Evolutionary conservation across 208 protist species (phyloP).

Genomic region (Angomonas ambiguus): DNA sequence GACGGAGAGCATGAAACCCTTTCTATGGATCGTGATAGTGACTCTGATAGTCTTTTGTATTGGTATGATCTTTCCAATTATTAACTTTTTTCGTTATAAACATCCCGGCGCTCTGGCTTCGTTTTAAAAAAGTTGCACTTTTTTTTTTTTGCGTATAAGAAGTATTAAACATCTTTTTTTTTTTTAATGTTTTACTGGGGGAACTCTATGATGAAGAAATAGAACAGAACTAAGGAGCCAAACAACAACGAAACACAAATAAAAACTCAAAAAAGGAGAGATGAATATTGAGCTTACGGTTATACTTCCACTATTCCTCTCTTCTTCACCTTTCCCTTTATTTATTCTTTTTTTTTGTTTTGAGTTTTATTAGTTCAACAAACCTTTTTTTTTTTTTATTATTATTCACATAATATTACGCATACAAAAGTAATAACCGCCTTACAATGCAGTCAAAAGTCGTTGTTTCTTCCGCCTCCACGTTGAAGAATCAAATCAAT

Average conservation of each 20-base stretch:
- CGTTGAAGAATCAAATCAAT: neutral
- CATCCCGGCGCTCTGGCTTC: slow-evolving; percentile 53
- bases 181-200: neutral
- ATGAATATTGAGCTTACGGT: neutral
- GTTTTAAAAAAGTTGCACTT: slow-evolving; percentile 24
- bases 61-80: slow-evolving; percentile 32
- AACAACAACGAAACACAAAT: neutral
- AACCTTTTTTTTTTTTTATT: neutral
- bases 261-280: neutral
- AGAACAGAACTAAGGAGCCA: neutral
- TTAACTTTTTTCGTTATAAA: slow-evolving; percentile 50
- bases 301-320: neutral
- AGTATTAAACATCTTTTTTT: neutral
- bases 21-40: slow-evolving; percentile 42
- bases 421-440: too few species aligned
- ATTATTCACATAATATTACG: neutral
- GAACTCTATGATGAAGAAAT: too few species aligned
- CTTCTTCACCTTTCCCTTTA: neutral
- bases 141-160: neutral
- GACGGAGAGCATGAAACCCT: slow-evolving; percentile 29
- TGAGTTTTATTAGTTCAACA: neutral
- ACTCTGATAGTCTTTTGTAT: slow-evolving; percentile 37
- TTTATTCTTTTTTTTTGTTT: neutral
- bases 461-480: neutral
- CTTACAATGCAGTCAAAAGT: neutral